Conservation (phyloP, 352 stramenopile genomes). For the Pythium insidiosum region DNA sequence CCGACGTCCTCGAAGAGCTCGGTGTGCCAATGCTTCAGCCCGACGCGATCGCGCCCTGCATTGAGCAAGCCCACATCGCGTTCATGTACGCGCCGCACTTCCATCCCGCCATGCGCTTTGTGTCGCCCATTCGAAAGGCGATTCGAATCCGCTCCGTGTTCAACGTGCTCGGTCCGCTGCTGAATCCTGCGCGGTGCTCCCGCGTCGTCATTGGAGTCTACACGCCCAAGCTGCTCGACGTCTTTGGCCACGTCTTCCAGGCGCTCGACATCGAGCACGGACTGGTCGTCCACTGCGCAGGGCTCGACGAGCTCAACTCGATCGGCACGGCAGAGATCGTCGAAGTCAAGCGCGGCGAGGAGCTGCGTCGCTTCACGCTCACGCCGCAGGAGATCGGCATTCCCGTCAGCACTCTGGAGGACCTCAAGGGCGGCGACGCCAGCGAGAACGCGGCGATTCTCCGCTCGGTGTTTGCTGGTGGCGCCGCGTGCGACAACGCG, state of each 20-base stretch:
- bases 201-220: slow-evolving; percentile 98
- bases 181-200: slow-evolving; percentile 94
- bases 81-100: slow-evolving; percentile 98
- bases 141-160: slow-evolving; percentile 96
- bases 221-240: slow-evolving; percentile 85
- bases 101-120: slow-evolving; percentile 94
- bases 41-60: slow-evolving; percentile 87
- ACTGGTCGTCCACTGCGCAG: slow-evolving; percentile 96
- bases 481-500: slow-evolving; percentile 87
- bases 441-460: slow-evolving; percentile 95
- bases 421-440: slow-evolving; percentile 94
- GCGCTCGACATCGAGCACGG: slow-evolving; percentile 95
- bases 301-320: slow-evolving; percentile 98
- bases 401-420: slow-evolving; percentile 84
- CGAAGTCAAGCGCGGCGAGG: slow-evolving; percentile 48
- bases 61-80: slow-evolving; percentile 89
- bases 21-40: slow-evolving; percentile 94
- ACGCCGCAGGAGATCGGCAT: slow-evolving; percentile 80
- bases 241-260: slow-evolving; percentile 80
- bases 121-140: slow-evolving; percentile 93
- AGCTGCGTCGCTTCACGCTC: slow-evolving; percentile 37
- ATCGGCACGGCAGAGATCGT: slow-evolving; percentile 86
- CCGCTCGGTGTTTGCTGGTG: slow-evolving; percentile 65
- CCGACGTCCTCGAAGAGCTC: slow-evolving; percentile 96
- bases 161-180: slow-evolving; percentile 98